Conservation (phyloP, 2,329 filamentous ascomycete species). For the Curvularia verruculosa region DNA sequence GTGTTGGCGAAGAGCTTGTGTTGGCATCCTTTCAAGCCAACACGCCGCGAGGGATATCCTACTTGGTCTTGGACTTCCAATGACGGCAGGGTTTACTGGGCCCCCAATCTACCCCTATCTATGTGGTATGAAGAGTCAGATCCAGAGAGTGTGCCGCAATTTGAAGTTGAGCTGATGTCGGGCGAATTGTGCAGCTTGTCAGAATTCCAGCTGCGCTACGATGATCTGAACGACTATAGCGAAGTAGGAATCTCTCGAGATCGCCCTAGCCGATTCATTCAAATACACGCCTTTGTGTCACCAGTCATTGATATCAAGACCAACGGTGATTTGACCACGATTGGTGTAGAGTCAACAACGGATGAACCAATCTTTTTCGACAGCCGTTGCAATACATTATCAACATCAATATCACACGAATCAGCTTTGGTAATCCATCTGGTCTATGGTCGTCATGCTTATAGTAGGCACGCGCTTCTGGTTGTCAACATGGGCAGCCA, state of each 20-base stretch:
- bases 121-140: not conserved
- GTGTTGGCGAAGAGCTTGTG: not conserved
- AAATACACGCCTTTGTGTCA: not conserved
- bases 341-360: not conserved
- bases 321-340: not conserved
- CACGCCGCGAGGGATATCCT: not conserved
- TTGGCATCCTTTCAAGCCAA: not conserved
- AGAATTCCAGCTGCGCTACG: not conserved
- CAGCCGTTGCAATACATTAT: not conserved
- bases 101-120: not conserved
- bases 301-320: not conserved
- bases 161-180: not conserved
- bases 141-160: not conserved
- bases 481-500: not conserved
- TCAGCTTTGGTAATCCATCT: not conserved
- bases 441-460: not conserved
- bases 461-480: not conserved
- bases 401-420: not conserved
- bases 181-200: not conserved
- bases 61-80: constrained; percentile 3
- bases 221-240: not conserved
- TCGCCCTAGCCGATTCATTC: not conserved
- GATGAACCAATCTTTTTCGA: not conserved
- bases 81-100: not conserved
- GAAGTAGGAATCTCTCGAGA: not conserved